Conservation (phyloP, 2,329 filamentous ascomycete species). For the Xylariaceae sp. region DNA sequence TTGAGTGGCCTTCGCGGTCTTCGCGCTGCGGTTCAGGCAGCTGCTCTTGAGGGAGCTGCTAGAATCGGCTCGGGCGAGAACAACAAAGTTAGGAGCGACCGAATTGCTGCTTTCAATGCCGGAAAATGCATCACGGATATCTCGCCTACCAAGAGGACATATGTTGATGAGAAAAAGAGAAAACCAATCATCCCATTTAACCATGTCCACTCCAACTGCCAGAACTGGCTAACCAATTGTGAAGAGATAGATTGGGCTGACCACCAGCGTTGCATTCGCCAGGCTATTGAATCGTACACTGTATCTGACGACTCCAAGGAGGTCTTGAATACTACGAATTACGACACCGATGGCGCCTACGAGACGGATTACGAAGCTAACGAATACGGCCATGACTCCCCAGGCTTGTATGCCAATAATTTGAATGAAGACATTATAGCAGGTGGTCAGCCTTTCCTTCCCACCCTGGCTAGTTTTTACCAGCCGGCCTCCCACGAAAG, state of each 20-base stretch:
- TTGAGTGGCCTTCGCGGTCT: slow-evolving; percentile 9
- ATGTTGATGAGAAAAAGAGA: too few relatives aligned
- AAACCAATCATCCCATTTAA: slow-evolving; percentile 4
- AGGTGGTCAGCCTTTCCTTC: too few relatives aligned
- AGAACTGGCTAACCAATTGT: slow-evolving; percentile 9
- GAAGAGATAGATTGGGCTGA: background rate
- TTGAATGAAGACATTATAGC: too few relatives aligned
- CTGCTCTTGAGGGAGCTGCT: slow-evolving; percentile 8
- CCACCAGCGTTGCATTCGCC: slow-evolving; percentile 54
- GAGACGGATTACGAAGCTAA: too few relatives aligned
- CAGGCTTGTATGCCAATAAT: too few relatives aligned
- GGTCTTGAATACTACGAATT: too few relatives aligned
- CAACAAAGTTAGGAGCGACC: background rate
- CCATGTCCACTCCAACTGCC: slow-evolving; percentile 2
- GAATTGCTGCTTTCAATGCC: slow-evolving; percentile 6
- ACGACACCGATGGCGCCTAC: too few relatives aligned
- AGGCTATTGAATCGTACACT: background rate
- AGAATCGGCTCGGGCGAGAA: slow-evolving; percentile 4
- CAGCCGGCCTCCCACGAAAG: too few relatives aligned
- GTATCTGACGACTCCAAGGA: background rate
- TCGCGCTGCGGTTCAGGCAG: slow-evolving; percentile 11
- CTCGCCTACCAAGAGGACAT: too few relatives aligned
- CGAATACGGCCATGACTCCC: too few relatives aligned
- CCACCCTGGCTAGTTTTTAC: too few relatives aligned
- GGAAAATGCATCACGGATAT: background rate